These are phyloP conservation scores for Picea glauca DNA, from an alignment of 75 land plant genomes.

Conservation along the genomic window DNA sequence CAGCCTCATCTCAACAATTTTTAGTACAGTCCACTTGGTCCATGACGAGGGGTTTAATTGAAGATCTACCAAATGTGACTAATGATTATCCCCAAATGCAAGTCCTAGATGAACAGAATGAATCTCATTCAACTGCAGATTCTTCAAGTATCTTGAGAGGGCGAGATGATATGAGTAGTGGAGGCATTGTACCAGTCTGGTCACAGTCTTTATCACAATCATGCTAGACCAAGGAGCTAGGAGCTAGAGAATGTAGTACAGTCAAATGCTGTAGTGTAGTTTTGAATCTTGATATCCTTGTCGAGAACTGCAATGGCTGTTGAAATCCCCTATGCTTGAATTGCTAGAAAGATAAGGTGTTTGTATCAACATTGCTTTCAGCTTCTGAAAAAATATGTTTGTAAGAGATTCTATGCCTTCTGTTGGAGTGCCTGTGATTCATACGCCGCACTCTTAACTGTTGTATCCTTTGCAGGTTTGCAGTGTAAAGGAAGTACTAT, in stretches of 20 bases:
- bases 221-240: constrained; percentile 22
- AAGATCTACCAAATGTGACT: constrained; percentile 13
- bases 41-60: constrained; percentile 1
- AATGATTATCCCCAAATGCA: constrained; percentile 13
- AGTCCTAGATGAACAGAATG: constrained; percentile 16
- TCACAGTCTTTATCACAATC: constrained; percentile 48
- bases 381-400: background rate
- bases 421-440: background rate
- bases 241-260: constrained; percentile 19
- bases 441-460: background rate
- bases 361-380: background rate
- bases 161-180: constrained; percentile 37
- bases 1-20: no score
- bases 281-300: background rate
- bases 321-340: background rate
- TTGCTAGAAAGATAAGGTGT: background rate
- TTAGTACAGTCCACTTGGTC: no score
- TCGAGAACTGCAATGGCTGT: background rate
- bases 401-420: background rate
- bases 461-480: constrained; percentile 7
- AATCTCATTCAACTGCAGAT: constrained; percentile 55
- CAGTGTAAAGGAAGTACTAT: background rate
- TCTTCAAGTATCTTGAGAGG: constrained; percentile 44
- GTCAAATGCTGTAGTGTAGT: constrained; percentile 20
- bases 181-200: constrained; percentile 88